Conservation (phyloP, 2,329 filamentous ascomycete genomes). For the Sporothrix phasma region DNA sequence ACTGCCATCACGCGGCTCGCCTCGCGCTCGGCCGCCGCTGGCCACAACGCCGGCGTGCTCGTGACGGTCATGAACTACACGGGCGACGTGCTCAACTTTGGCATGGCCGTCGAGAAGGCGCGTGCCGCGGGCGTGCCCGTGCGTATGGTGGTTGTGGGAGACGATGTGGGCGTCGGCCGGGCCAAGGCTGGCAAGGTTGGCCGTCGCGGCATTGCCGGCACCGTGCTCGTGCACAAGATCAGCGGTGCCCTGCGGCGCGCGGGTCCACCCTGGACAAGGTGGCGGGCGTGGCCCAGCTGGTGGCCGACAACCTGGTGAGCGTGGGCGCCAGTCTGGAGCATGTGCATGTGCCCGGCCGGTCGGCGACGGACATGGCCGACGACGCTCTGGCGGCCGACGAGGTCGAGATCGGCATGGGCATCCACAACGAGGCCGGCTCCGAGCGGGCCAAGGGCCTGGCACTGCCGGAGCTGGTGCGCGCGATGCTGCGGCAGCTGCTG, state of each 20-base stretch:
- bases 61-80: constrained; percentile 97
- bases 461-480: constrained; percentile 45
- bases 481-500: constrained; percentile 61
- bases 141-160: constrained; percentile 85
- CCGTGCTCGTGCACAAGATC: constrained; percentile 85
- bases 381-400: constrained; percentile 46
- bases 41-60: constrained; percentile 54
- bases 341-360: constrained; percentile 84
- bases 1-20: constrained; percentile 65
- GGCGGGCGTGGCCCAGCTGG: constrained; percentile 58
- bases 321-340: constrained; percentile 80
- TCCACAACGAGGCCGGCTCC: constrained; percentile 60
- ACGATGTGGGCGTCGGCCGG: constrained; percentile 84
- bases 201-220: constrained; percentile 80
- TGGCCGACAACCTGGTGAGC: constrained; percentile 67
- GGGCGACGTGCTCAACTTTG: constrained; percentile 82
- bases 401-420: constrained; percentile 65
- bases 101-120: constrained; percentile 87
- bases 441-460: constrained; percentile 40
- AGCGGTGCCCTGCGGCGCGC: constrained; percentile 66
- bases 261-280: constrained; percentile 62
- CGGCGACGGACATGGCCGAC: constrained; percentile 38
- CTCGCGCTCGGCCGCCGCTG: constrained; percentile 38
- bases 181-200: constrained; percentile 83
- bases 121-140: constrained; percentile 65